Base-by-base conservation (phyloP, 2,329 filamentous ascomycete genomes). In the Corniculantispora saksenae region DNA sequence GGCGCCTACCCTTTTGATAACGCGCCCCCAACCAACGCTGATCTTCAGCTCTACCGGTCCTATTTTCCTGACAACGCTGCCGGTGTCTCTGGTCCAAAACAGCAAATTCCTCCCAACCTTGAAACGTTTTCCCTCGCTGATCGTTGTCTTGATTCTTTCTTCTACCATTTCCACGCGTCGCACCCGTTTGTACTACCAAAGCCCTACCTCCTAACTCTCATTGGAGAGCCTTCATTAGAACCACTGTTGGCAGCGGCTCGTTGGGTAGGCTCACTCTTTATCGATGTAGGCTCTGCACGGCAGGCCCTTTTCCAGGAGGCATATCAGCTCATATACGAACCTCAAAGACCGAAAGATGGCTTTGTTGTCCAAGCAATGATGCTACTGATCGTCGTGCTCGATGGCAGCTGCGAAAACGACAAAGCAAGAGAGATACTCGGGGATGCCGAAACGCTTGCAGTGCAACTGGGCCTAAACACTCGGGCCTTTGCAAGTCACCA, bases 291-390 rank as follows among this genome's bases (percentile, higher is more conserved):
- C 43, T 76, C 81, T 23, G 69, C 80, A 38, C 75, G 83, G 23
- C 79, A 80, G 1, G 79, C 79, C 25, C 85, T 86, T 53, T 82
- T 86, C 51, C 86, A 89, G 65, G 88, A 89, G 71, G 86, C 85
- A 4, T 78, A 84, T 69, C 79, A 80, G 19, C 75, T 84, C 1
- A 76, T 83, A 3, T 82, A 86, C 68, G 77, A 81, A 45, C 78
- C 81, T 0, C 75, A 77, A 4, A 79, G 79, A 1, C 74, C 79
- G 4, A 81, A 81, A 63, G 84, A 88, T 66, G 86, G 84, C 0
- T 92, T 87, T 72, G 79, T 89, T 4, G 87, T 96, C 0, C 94
- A 97, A 78, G 89, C 92, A 3, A 83, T 95, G 73, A 78, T 97
- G 53, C 81, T 97, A 4, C 85, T 93, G 62, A 84, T 93, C 25